phyloP scores from a whole-genome alignment of 2,329 filamentous ascomycete genomes.

The Myriosclerotinia curreyana region DNA sequence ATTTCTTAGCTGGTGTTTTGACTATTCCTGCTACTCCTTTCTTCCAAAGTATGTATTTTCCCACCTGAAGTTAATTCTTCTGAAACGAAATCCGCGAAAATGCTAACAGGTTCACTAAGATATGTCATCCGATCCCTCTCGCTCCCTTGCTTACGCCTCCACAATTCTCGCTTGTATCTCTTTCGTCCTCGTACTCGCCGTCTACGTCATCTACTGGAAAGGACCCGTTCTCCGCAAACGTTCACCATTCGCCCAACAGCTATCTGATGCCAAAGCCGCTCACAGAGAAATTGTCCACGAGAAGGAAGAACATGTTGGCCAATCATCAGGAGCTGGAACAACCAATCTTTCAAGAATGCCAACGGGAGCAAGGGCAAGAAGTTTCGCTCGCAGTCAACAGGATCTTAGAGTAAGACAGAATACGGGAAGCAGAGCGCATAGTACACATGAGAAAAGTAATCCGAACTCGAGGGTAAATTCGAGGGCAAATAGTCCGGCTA shows the following conservation, averaged over 20 bases:
- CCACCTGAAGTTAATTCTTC: not conserved
- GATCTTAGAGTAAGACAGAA: slow-evolving; percentile 30
- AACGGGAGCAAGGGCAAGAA: slow-evolving; percentile 27
- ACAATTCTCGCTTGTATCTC: slow-evolving; percentile 63
- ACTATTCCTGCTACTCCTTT: slow-evolving; percentile 66
- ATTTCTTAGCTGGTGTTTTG: slow-evolving; percentile 69
- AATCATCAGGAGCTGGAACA: not conserved
- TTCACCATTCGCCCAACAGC: slow-evolving; percentile 63
- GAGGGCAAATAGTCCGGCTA: slow-evolving; percentile 18
- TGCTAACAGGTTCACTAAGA: slow-evolving; percentile 6
- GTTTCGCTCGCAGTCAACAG: slow-evolving; percentile 30
- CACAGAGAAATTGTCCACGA: not conserved
- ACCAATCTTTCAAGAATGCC: slow-evolving; percentile 24
- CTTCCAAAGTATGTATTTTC: slow-evolving; percentile 46
- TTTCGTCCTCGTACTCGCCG: slow-evolving; percentile 57
- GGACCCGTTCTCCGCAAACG: slow-evolving; percentile 57
- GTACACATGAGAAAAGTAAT: slow-evolving; percentile 7
- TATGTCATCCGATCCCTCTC: slow-evolving; percentile 49
- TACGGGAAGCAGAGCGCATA: slow-evolving; percentile 26
- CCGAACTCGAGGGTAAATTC: slow-evolving; percentile 18
- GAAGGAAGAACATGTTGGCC: not conserved
- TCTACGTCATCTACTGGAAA: slow-evolving; percentile 66
- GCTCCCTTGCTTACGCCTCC: slow-evolving; percentile 56
- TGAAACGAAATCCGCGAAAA: not conserved
- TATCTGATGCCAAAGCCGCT: slow-evolving; percentile 43